A percentile compares a stretch with the other conserved stretches of the same genome.
phyloP scores from a whole-genome alignment of 192 early-diverging fungal species.

The Entomortierella beljakovae region DNA sequence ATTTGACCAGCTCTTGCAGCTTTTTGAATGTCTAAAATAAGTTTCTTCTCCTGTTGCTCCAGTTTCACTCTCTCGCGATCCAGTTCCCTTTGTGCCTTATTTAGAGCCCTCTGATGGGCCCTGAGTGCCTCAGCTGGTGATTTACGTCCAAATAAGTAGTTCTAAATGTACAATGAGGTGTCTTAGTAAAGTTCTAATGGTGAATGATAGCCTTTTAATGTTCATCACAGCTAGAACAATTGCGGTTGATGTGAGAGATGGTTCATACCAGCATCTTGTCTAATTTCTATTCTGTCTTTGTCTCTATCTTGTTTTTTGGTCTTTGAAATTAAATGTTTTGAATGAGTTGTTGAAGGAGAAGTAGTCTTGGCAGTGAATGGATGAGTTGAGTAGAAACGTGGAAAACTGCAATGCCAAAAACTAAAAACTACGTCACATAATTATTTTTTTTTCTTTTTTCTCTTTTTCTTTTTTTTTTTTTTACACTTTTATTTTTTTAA shows the following conservation, averaged over 20 bases:
- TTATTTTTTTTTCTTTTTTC: not conserved
- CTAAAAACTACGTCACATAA: not conserved
- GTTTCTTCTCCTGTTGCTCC: slow-evolving; percentile 95
- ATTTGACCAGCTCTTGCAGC: slow-evolving; percentile 92
- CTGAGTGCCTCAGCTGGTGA: slow-evolving; percentile 94
- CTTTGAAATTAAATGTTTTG: not conserved
- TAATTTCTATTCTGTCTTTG: too few relatives aligned
- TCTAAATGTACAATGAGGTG: slow-evolving; percentile 32
- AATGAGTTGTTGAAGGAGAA: not conserved
- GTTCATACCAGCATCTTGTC: not conserved
- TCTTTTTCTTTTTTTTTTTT: not conserved
- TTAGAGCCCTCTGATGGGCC: slow-evolving; percentile 89
- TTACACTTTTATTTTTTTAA: not conserved
- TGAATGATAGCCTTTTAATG: too few relatives aligned
- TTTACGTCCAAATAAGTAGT: slow-evolving; percentile 83
- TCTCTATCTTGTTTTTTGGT: not conserved
- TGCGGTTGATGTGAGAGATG: too few relatives aligned
- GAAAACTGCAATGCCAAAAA: not conserved
- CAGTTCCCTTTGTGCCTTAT: slow-evolving; percentile 90
- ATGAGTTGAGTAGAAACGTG: not conserved
- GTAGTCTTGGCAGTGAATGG: not conserved
- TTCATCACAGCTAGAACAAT: too few relatives aligned
- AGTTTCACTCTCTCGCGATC: slow-evolving; percentile 91
- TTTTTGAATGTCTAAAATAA: slow-evolving; percentile 94
- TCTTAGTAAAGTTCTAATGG: too few relatives aligned